phyloP scores from a whole-genome alignment of 345 rosid species.

The Populus euphratica region DNA sequence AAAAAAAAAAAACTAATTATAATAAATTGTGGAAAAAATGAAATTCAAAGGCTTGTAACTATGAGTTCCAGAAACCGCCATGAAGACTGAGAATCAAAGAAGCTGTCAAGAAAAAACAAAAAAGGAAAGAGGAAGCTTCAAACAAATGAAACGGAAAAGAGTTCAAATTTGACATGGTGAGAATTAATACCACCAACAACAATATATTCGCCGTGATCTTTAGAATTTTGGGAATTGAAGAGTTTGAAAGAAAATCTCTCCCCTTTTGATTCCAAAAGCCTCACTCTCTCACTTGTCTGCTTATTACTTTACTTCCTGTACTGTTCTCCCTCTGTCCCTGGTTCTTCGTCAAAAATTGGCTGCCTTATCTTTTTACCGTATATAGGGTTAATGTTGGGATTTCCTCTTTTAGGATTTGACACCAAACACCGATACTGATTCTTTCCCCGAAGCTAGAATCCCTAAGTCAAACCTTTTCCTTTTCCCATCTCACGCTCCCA shows the following conservation, averaged over 20 bases:
- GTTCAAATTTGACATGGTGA: not conserved
- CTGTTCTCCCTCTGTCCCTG: constrained; percentile 14
- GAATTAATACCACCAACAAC: constrained; percentile 18
- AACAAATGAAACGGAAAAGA: not conserved
- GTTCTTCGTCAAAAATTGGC: constrained; percentile 44
- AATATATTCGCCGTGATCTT: constrained; percentile 19
- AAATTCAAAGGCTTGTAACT: not conserved
- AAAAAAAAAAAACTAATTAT: not conserved
- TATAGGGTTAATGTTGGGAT: constrained; percentile 38
- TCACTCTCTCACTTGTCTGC: not conserved
- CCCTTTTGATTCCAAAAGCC: not conserved
- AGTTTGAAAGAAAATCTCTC: not conserved
- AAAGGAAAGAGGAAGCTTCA: not conserved
- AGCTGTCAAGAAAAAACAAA: not conserved
- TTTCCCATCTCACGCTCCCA: not conserved
- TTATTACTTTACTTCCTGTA: not conserved
- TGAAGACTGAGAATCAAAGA: not conserved
- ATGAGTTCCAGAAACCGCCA: not conserved
- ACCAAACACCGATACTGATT: constrained; percentile 14
- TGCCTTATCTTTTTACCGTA: constrained; percentile 43
- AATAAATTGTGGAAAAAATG: not conserved
- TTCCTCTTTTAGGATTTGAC: constrained; percentile 19
- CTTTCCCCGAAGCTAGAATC: constrained; percentile 16
- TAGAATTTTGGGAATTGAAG: constrained; percentile 8
- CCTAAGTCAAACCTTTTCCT: constrained; percentile 35